These are phyloP conservation scores for Spergularia bocconei DNA, from an alignment of 148 eudicot genomes.

Conservation along the genomic window DNA sequence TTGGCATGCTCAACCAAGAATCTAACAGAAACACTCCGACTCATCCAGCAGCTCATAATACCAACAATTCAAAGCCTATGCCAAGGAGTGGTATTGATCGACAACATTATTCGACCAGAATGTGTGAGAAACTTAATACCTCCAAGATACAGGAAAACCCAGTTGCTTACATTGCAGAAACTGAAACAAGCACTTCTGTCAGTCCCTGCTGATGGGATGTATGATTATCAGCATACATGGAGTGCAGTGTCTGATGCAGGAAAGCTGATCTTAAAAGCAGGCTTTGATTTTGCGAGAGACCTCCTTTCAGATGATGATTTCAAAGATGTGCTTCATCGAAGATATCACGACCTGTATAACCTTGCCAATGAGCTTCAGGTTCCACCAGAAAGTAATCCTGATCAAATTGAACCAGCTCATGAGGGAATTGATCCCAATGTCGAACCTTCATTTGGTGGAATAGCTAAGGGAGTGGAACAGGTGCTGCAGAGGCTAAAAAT, in stretches of 20 bases:
- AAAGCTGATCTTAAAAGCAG: conserved; percentile 42
- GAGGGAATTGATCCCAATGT: conserved; percentile 38
- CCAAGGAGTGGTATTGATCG: conserved; percentile 55
- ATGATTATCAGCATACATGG: conserved; percentile 97
- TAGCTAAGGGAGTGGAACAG: conserved; percentile 91
- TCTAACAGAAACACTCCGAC: conserved; percentile 75
- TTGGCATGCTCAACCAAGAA: conserved; percentile 84
- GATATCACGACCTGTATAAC: conserved; percentile 83
- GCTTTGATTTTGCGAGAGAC: conserved; percentile 79
- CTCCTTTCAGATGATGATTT: conserved; percentile 90
- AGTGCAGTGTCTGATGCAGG: conserved; percentile 59
- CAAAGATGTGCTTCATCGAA: conserved; percentile 73
- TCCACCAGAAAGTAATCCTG: conserved; percentile 48
- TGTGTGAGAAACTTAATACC: conserved; percentile 72
- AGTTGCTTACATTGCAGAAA: conserved; percentile 45
- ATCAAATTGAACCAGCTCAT: conserved; percentile 23
- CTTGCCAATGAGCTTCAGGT: conserved; percentile 87
- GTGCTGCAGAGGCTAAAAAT: conserved; percentile 82
- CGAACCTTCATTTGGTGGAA: conserved; percentile 76
- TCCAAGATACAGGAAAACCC: conserved; percentile 81
- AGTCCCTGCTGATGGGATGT: conserved; percentile 84
- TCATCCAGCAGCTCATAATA: conserved; percentile 74
- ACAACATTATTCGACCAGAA: conserved; percentile 67
- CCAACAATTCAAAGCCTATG: conserved; percentile 77
- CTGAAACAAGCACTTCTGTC: conserved; percentile 80